Percentiles rank a stretch among this genome's conserved stretches.
Evolutionary conservation across 495 filamentous ascomycete species (phyloP).

Genomic region (Xylaria flabelliformis): DNA sequence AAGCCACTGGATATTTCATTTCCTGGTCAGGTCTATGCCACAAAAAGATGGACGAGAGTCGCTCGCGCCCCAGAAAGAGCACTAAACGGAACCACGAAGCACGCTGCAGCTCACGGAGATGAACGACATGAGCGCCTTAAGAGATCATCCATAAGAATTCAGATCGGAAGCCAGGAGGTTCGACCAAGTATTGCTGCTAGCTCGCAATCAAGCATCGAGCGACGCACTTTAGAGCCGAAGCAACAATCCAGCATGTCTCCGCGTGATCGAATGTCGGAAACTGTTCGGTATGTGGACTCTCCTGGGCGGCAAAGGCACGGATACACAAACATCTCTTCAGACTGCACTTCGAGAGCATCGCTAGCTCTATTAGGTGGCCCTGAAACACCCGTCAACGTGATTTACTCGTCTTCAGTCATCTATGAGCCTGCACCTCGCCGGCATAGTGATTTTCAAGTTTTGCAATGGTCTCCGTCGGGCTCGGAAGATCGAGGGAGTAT

Average conservation of each 20-base stretch:
- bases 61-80: constrained; percentile 21
- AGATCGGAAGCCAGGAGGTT: constrained; percentile 48
- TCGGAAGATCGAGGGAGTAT: constrained; percentile 38
- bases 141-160: constrained; percentile 36
- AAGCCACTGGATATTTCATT: constrained; percentile 39
- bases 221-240: constrained; percentile 19
- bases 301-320: not conserved
- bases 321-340: not conserved
- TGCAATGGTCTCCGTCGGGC: constrained; percentile 32
- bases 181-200: constrained; percentile 29
- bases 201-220: constrained; percentile 28
- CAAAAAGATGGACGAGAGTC: constrained; percentile 33
- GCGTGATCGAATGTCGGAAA: constrained; percentile 24
- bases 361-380: not conserved
- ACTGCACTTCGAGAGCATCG: not conserved
- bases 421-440: constrained; percentile 37
- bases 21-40: constrained; percentile 33
- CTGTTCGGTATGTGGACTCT: constrained; percentile 19
- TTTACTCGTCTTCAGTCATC: constrained; percentile 35
- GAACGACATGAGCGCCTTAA: not conserved
- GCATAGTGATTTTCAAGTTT: constrained; percentile 24
- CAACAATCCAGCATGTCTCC: constrained; percentile 8
- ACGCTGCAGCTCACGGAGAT: not conserved
- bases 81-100: constrained; percentile 1
- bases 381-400: constrained; percentile 33